These are phyloP conservation scores for Amphichorda felina DNA, from an alignment of 2,329 filamentous ascomycete genomes.

Conservation along the genomic window DNA sequence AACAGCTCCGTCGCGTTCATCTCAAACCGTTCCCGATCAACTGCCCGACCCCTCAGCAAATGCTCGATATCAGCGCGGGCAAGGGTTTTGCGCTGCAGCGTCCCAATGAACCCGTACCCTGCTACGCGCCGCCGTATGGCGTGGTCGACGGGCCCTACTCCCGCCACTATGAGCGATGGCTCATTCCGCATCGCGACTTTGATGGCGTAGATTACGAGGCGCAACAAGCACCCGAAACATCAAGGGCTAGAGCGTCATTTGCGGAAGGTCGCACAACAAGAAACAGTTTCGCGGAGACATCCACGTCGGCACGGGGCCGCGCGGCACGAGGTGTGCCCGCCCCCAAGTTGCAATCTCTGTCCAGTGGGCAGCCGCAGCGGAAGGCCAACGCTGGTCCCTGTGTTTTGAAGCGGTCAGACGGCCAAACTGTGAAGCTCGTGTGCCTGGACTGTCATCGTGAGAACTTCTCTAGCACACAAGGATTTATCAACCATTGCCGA, in stretches of 20 bases:
- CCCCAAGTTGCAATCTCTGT: conserved; percentile 56
- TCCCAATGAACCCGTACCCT: conserved; percentile 53
- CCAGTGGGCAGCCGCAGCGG: conserved; percentile 41
- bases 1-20: conserved; percentile 86
- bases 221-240: conserved; percentile 16
- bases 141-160: conserved; percentile 88
- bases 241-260: conserved; percentile 23
- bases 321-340: conserved; percentile 36
- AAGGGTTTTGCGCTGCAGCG: conserved; percentile 58
- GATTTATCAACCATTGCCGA: conserved; percentile 98
- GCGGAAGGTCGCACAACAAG: conserved; percentile 69
- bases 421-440: conserved; percentile 76
- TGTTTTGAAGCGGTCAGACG: conserved; percentile 75
- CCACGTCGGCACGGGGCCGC: conserved; percentile 35
- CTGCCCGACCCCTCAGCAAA: conserved; percentile 52
- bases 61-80: conserved; percentile 61
- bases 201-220: conserved; percentile 49
- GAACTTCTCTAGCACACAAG: conserved; percentile 92
- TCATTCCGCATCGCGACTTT: conserved; percentile 79
- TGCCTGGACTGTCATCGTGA: conserved; percentile 81
- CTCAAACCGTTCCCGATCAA: conserved; percentile 80
- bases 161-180: conserved; percentile 90
- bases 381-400: conserved; percentile 78
- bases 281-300: conserved; percentile 44
- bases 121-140: conserved; percentile 79